Evolutionary conservation across 805 yeast species (phyloP).

Genomic region (Saturnispora saitoi): DNA sequence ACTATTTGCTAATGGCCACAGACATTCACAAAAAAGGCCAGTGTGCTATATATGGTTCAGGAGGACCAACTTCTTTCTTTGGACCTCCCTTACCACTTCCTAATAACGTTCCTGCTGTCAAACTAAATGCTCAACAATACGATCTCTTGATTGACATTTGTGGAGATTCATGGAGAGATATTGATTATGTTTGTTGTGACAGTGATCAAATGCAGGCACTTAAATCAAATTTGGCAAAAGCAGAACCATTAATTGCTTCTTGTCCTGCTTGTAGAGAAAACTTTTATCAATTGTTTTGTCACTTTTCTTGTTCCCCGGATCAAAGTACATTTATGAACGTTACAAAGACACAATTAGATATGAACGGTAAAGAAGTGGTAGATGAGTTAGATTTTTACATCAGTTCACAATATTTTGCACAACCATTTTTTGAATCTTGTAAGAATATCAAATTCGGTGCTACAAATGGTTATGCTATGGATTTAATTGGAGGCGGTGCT

Average conservation of each 20-base stretch:
- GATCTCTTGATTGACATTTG: slow-evolving; percentile 50
- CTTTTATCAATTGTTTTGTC: slow-evolving; percentile 76
- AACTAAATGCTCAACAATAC: slow-evolving; percentile 37
- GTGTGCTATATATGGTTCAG: slow-evolving; percentile 48
- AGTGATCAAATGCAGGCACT: slow-evolving; percentile 49
- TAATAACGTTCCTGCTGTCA: slow-evolving; percentile 39
- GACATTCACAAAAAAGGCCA: slow-evolving; percentile 32
- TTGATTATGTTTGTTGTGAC: slow-evolving; percentile 60
- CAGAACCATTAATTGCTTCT: slow-evolving; percentile 72
- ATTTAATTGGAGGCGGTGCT: slow-evolving; percentile 96
- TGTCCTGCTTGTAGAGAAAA: slow-evolving; percentile 91
- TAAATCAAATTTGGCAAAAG: slow-evolving; percentile 56
- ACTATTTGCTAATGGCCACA: not conserved
- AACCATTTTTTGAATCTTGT: slow-evolving; percentile 70
- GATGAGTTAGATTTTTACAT: slow-evolving; percentile 61
- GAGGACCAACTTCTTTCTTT: slow-evolving; percentile 76
- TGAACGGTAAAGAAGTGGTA: slow-evolving; percentile 50
- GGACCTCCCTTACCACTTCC: slow-evolving; percentile 80
- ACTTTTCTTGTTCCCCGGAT: slow-evolving; percentile 82
- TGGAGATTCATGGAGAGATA: slow-evolving; percentile 56
- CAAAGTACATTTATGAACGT: slow-evolving; percentile 71
- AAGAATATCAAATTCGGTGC: slow-evolving; percentile 85
- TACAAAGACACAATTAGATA: slow-evolving; percentile 40
- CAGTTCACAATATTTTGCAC: slow-evolving; percentile 56
- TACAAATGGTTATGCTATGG: slow-evolving; percentile 95